A percentile compares a stretch with the other conserved stretches of the same genome.
Evolutionary conservation across 1,139 yeast species (phyloP).

Genomic region (Hyphopichia burtonii): DNA sequence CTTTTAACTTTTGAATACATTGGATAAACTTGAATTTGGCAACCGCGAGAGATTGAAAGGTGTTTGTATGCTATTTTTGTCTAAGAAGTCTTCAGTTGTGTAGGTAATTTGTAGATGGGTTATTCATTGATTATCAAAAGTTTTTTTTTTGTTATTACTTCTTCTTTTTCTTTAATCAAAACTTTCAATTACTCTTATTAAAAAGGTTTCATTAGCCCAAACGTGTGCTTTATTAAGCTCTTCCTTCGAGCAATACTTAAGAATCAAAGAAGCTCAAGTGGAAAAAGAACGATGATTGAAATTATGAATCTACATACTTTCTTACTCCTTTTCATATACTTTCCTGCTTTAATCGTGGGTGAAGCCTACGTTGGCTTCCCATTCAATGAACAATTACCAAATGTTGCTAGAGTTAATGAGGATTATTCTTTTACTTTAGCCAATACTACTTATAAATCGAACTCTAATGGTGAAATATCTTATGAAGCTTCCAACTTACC

Average conservation of each 20-base stretch:
- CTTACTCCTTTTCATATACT: constrained; percentile 5
- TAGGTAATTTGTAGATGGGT: too few relatives aligned
- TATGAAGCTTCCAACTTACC: constrained; percentile 67
- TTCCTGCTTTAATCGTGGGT: constrained; percentile 10
- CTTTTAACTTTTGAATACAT: background rate
- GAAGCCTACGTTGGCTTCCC: constrained; percentile 69
- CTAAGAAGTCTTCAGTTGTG: too few relatives aligned
- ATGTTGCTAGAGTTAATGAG: constrained; percentile 73
- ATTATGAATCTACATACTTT: constrained; percentile 2
- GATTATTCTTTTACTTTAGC: constrained; percentile 69
- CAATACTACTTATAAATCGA: constrained; percentile 64
- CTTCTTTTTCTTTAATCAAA: too few relatives aligned
- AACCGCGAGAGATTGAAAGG: background rate
- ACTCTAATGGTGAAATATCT: constrained; percentile 40
- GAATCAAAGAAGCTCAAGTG: too few relatives aligned
- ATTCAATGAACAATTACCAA: constrained; percentile 77
- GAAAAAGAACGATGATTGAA: background rate
- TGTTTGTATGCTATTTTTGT: background rate
- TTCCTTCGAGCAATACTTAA: too few relatives aligned
- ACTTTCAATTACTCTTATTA: too few relatives aligned
- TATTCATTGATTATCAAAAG: too few relatives aligned
- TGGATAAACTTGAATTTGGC: background rate
- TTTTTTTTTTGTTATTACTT: too few relatives aligned
- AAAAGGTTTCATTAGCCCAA: too few relatives aligned
- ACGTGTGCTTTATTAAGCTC: too few relatives aligned